These are phyloP conservation scores for Wallacemonas sp. DNA, from an alignment of 208 protist genomes.

Conservation along the genomic window DNA sequence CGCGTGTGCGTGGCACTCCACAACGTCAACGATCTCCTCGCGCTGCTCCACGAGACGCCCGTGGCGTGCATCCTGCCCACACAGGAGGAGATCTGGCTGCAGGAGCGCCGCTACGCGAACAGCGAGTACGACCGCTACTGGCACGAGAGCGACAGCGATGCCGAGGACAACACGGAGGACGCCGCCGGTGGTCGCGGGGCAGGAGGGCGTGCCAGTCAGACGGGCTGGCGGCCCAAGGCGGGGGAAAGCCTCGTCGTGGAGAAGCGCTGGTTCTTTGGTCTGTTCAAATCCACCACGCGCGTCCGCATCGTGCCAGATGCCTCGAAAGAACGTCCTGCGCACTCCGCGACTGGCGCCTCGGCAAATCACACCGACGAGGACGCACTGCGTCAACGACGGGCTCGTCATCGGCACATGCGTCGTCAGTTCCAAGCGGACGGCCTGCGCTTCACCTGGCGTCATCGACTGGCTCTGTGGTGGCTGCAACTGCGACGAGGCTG, in stretches of 20 bases:
- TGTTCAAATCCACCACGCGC: constrained; percentile 25
- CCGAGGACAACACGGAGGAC: neutral
- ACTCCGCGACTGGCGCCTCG: neutral
- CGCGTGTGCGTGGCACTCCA: constrained; percentile 70
- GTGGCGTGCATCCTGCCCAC: constrained; percentile 38
- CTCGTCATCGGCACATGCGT: constrained; percentile 17
- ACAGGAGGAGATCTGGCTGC: constrained; percentile 46
- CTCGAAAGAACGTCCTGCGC: constrained; percentile 10
- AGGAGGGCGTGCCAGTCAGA: neutral
- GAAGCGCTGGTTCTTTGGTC: constrained; percentile 37
- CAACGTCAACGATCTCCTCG: constrained; percentile 69
- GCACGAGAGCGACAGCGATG: constrained; percentile 15
- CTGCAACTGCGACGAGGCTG: constrained; percentile 36
- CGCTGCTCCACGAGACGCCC: constrained; percentile 44
- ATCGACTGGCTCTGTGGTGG: constrained; percentile 35
- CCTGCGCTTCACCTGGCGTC: constrained; percentile 45
- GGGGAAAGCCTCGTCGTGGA: constrained; percentile 18
- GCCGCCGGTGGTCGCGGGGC: neutral
- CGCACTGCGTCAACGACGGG: constrained; percentile 18
- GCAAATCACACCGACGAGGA: neutral
- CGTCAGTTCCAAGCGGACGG: constrained; percentile 40
- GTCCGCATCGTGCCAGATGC: constrained; percentile 11
- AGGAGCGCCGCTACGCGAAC: constrained; percentile 25
- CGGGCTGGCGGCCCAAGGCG: constrained; percentile 10
- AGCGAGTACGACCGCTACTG: constrained; percentile 17